phyloP scores from a whole-genome alignment of 2,329 filamentous ascomycete genomes.

The Colletotrichum endophyticum region DNA sequence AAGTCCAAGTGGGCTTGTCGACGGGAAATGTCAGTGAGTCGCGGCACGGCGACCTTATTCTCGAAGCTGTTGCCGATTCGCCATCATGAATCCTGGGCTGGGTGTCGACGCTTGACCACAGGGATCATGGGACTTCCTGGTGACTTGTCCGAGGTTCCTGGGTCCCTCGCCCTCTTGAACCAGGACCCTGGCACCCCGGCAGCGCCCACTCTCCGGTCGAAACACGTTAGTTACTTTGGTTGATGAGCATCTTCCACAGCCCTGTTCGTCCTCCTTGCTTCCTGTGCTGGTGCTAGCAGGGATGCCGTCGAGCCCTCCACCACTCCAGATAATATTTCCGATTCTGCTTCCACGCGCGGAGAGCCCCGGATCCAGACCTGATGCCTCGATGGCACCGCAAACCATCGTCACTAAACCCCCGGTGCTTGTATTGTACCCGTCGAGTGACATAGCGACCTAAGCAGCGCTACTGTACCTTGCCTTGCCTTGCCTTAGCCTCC shows the following conservation, averaged over 20 bases:
- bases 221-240: constrained; percentile 46
- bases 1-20: constrained; percentile 22
- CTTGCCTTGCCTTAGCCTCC: constrained; percentile 27
- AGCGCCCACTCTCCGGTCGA: constrained; percentile 41
- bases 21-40: constrained; percentile 35
- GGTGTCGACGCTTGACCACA: constrained; percentile 13
- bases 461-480: constrained; percentile 33
- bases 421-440: constrained; percentile 33
- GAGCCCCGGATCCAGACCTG: constrained; percentile 41
- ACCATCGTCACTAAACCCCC: constrained; percentile 34
- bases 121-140: constrained; percentile 19
- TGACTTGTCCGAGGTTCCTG: constrained; percentile 22
- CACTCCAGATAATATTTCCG: constrained; percentile 53
- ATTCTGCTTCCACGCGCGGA: constrained; percentile 49
- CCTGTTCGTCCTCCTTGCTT: constrained; percentile 40
- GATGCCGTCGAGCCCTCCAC: constrained; percentile 32
- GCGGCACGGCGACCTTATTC: constrained; percentile 22
- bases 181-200: constrained; percentile 21
- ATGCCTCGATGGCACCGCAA: constrained; percentile 27
- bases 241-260: constrained; percentile 39
- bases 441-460: constrained; percentile 25
- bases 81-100: constrained; percentile 13
- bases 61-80: constrained; percentile 21
- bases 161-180: constrained; percentile 8
- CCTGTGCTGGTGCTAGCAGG: constrained; percentile 32